phyloP scores from a whole-genome alignment of 805 yeast species.

The Yamadazyma ubonensis region DNA sequence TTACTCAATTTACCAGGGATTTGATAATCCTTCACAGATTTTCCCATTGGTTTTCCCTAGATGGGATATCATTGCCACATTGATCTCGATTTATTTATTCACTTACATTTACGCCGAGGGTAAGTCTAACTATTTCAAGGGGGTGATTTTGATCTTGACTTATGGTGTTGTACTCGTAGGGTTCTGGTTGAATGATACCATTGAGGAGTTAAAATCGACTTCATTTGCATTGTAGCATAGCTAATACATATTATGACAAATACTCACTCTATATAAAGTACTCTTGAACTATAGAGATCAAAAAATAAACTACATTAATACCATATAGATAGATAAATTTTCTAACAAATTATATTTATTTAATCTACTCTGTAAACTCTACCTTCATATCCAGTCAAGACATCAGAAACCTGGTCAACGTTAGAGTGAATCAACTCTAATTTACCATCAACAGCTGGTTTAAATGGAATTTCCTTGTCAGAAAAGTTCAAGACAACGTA shows the following conservation, averaged over 20 bases:
- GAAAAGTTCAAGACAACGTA: constrained; percentile 46
- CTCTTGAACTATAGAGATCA: no score
- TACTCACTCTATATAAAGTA: background rate
- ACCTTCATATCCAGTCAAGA: constrained; percentile 45
- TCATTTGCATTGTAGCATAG: no score
- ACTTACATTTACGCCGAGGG: constrained; percentile 96
- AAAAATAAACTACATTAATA: no score
- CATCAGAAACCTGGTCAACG: constrained; percentile 21
- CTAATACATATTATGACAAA: no score
- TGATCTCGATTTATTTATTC: constrained; percentile 83
- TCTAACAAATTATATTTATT: no score
- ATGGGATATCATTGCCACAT: constrained; percentile 89
- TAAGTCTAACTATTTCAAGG: constrained; percentile 93
- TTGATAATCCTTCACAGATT: constrained; percentile 44
- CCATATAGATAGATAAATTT: no score
- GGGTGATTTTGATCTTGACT: constrained; percentile 78
- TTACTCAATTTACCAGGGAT: constrained; percentile 55
- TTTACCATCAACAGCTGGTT: constrained; percentile 26
- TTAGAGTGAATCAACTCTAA: constrained; percentile 31
- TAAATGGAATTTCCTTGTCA: constrained; percentile 30
- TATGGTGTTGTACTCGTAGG: constrained; percentile 78
- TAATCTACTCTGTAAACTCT: constrained; percentile 29
- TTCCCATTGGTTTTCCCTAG: constrained; percentile 88
- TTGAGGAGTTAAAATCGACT: constrained; percentile 33
- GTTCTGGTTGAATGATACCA: constrained; percentile 61